Conservation (phyloP, 148 eudicot species). For the Chenopodium formosanum region DNA sequence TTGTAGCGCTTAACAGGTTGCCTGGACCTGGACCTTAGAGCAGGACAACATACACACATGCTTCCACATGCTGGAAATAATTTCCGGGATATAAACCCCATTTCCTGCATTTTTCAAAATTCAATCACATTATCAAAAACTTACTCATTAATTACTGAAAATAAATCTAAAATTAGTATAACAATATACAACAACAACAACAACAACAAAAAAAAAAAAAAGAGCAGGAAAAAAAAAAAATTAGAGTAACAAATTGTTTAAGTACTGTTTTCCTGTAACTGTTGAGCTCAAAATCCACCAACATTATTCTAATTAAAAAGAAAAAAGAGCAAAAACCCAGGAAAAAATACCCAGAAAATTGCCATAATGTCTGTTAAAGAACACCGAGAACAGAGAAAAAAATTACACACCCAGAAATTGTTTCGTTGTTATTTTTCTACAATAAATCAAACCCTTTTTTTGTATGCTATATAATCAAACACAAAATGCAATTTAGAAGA, state of each 20-base stretch:
- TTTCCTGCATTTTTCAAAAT: constrained; percentile 39
- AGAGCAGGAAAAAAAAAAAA: background rate
- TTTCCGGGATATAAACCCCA: constrained; percentile 89
- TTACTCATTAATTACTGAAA: background rate
- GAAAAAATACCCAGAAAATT: background rate
- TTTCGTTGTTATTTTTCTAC: background rate
- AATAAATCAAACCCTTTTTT: background rate
- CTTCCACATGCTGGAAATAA: constrained; percentile 89
- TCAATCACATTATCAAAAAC: constrained; percentile 9
- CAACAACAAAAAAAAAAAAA: background rate
- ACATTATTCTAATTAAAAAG: constrained; percentile 14
- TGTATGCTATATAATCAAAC: background rate
- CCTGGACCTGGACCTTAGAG: constrained; percentile 81
- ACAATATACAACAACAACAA: background rate
- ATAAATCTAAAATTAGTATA: background rate
- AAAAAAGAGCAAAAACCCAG: background rate
- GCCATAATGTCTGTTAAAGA: background rate
- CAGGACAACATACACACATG: constrained; percentile 96
- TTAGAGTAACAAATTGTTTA: background rate
- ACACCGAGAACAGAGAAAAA: constrained; percentile 2
- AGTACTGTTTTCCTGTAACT: background rate
- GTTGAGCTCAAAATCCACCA: constrained; percentile 2
- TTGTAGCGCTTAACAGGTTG: constrained; percentile 96
- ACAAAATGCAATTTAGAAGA: constrained; percentile 5
- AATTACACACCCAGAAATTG: constrained; percentile 3